Conservation (phyloP, 768 basidiomycete species). For the Udeniomyces megalosporus region DNA sequence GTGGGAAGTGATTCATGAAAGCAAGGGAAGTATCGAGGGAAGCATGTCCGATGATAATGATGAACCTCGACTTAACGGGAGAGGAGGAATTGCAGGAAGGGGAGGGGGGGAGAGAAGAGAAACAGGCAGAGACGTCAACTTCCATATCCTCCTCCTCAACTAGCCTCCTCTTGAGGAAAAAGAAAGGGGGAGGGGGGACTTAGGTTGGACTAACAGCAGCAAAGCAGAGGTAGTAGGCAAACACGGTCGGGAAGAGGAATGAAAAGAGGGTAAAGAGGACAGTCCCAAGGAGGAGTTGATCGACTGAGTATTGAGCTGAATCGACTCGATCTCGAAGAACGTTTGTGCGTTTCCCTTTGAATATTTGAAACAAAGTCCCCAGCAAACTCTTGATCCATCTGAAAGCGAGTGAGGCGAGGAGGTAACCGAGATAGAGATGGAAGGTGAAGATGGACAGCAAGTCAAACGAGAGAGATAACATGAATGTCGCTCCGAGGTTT, state of each 20-base stretch:
- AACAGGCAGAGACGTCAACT: too few species aligned
- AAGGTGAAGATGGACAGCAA: constrained; percentile 47
- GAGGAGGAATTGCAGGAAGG: neutral
- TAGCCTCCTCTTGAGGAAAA: too few species aligned
- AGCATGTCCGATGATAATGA: constrained; percentile 45
- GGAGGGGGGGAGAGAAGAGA: neutral
- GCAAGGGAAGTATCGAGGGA: constrained; percentile 48
- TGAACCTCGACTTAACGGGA: constrained; percentile 40
- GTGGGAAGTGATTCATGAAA: constrained; percentile 80
- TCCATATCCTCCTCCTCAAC: too few species aligned
- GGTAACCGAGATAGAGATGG: constrained; percentile 57
- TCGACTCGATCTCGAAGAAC: constrained; percentile 74
- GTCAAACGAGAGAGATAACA: constrained; percentile 52
- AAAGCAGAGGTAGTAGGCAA: constrained; percentile 73
- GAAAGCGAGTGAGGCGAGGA: constrained; percentile 46
- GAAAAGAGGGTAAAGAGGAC: constrained; percentile 30
- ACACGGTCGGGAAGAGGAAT: constrained; percentile 45
- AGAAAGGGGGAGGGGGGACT: too few species aligned
- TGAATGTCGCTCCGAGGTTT: constrained; percentile 39
- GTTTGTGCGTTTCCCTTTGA: constrained; percentile 75
- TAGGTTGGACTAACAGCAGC: constrained; percentile 38
- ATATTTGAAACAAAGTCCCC: constrained; percentile 70
- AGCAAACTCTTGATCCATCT: constrained; percentile 42
- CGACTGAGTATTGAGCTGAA: constrained; percentile 75
- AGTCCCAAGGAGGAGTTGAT: constrained; percentile 88